phyloP scores from a whole-genome alignment of 2,329 filamentous ascomycete genomes.

The Penicillium sp. region DNA sequence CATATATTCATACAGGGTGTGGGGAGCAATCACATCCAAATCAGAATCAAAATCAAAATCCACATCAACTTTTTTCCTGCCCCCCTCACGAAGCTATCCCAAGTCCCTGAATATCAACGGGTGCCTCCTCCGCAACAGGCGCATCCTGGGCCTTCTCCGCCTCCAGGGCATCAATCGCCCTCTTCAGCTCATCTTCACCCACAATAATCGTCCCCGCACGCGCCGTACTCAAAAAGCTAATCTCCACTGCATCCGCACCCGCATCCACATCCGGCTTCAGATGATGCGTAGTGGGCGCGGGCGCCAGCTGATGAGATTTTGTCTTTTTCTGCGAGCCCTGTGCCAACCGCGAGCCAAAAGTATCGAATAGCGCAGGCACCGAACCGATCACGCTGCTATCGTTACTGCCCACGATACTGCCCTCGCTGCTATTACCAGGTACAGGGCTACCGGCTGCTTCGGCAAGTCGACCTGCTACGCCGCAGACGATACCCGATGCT shows the following conservation, averaged over 20 bases:
- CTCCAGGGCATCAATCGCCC: slow-evolving; percentile 66
- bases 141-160: slow-evolving; percentile 26
- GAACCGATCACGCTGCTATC: slow-evolving; percentile 19
- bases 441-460: slow-evolving; percentile 59
- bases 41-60: neutral
- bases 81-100: neutral
- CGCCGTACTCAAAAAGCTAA: slow-evolving; percentile 87
- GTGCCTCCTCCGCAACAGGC: neutral
- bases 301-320: slow-evolving; percentile 10
- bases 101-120: neutral
- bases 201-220: slow-evolving; percentile 86
- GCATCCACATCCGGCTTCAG: slow-evolving; percentile 31
- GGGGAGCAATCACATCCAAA: neutral
- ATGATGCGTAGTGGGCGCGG: slow-evolving; percentile 23
- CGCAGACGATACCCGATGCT: slow-evolving; percentile 90
- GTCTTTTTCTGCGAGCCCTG: slow-evolving; percentile 3
- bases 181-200: slow-evolving; percentile 65
- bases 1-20: slow-evolving; percentile 2
- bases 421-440: slow-evolving; percentile 20
- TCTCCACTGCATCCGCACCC: slow-evolving; percentile 55
- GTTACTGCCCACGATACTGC: slow-evolving; percentile 11
- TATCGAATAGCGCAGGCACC: slow-evolving; percentile 15
- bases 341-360: slow-evolving; percentile 13
- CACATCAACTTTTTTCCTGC: neutral
- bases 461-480: slow-evolving; percentile 78